Evolutionary conservation across 2,329 filamentous ascomycete genomes (phyloP), one percentile per base, ranked within the genome.

Genomic region (Ceratocystis colombiana): DNA sequence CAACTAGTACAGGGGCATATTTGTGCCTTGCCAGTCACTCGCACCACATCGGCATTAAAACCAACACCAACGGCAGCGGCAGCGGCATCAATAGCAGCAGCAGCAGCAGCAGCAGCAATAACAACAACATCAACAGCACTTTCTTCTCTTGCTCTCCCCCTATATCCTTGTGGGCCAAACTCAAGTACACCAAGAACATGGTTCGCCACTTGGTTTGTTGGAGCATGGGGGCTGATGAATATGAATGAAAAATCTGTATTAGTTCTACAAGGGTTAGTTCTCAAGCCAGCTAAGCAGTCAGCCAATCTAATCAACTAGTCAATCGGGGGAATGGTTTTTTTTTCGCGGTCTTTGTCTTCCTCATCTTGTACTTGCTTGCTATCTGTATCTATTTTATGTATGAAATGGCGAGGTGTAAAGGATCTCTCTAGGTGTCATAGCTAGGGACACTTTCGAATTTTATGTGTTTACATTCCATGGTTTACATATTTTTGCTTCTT

Each of bases 1-100:
- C 61, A 66, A 68, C 55, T 68, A 68, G 67, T 64, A 64, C 46
- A 15, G 64, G 64, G 64, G 67, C 22, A 33, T 64, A 30, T 67
- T 45, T 61, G 57, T 59, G 44, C 25, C 44, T 30, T 41, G 37
- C 37, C 8, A 41, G 37, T 41, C 37, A 12, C 37, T 41, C 37
- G 37, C 10, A 41, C 3, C 37, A 41, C 37, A 41, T 41, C 37
- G 37, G 37, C 37, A 41, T 2, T 12, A 41, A 12, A 41, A 12
- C 37, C 37, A 41, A 41, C 37, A 41, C 10, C 37, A 33, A 33
- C 5, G 6, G 30, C 30, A 41, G 3, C 33, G 33, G 33, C 33
- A 3, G 33, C 10, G 33, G 8, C 30, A 33, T 8, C 30, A 33
- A 33, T 33, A 33, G 33, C 33, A 37, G 33, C 8, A 37, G 33